phyloP scores from a whole-genome alignment of 202 grass and related monocot genomes.

The Setaria italica region DNA sequence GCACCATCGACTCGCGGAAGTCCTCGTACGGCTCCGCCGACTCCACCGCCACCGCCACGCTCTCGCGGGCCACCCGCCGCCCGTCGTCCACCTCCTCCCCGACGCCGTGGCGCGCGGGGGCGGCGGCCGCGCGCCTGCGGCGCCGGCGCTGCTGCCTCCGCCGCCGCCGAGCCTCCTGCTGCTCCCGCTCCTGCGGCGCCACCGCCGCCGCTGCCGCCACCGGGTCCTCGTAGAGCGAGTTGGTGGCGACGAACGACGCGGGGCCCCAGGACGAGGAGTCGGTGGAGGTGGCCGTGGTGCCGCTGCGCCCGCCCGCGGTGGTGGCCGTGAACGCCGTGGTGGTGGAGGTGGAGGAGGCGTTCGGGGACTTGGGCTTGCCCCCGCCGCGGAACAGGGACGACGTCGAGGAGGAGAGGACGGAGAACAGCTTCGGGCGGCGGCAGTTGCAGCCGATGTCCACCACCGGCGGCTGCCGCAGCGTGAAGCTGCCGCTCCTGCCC shows the following conservation, averaged over 20 bases:
- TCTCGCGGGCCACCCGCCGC: conserved; percentile 64
- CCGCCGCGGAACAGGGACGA: conserved; percentile 47
- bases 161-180: conserved; percentile 32
- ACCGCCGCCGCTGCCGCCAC: background rate
- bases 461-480: conserved; percentile 68
- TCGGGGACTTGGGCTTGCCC: conserved; percentile 66
- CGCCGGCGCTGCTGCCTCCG: conserved; percentile 50
- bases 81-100: conserved; percentile 12
- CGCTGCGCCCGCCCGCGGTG: conserved; percentile 43
- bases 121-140: conserved; percentile 12
- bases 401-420: conserved; percentile 51
- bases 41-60: conserved; percentile 79
- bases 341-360: conserved; percentile 54
- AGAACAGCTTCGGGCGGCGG: conserved; percentile 64
- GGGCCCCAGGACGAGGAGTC: conserved; percentile 69
- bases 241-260: conserved; percentile 69
- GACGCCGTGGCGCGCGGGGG: conserved; percentile 1
- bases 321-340: conserved; percentile 65
- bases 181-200: conserved; percentile 39
- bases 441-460: conserved; percentile 91
- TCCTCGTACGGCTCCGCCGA: conserved; percentile 80
- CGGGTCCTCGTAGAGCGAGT: conserved; percentile 74
- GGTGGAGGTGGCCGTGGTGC: conserved; percentile 58
- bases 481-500: conserved; percentile 54
- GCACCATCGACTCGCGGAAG: conserved; percentile 91